Conservation (phyloP, 768 basidiomycete genomes). For the Leccinum variicolor region DNA sequence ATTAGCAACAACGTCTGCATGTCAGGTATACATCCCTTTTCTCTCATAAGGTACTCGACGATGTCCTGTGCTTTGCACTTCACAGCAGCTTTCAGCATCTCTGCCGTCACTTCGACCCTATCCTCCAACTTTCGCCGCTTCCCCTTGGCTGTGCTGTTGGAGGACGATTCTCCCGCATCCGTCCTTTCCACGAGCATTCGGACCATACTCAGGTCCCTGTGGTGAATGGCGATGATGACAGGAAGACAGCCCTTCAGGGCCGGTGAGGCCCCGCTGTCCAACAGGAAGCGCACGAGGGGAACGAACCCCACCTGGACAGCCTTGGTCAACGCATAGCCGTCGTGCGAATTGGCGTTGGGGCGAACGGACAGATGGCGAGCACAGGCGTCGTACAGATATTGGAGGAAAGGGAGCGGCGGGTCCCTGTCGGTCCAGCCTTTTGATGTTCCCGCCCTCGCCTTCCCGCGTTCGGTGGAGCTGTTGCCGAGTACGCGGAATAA, state of each 20-base stretch:
- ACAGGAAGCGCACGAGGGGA: constrained; percentile 67
- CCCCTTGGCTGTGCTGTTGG: constrained; percentile 15
- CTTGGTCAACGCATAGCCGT: constrained; percentile 79
- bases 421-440: constrained; percentile 46
- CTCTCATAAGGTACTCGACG: constrained; percentile 62
- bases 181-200: constrained; percentile 72
- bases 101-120: constrained; percentile 47
- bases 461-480: constrained; percentile 10
- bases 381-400: constrained; percentile 43
- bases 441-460: too few relatives aligned
- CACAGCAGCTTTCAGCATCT: constrained; percentile 67
- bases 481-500: constrained; percentile 56
- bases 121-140: constrained; percentile 61
- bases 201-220: constrained; percentile 64
- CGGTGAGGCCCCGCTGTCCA: constrained; percentile 73
- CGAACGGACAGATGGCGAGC: constrained; percentile 35
- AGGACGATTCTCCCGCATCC: constrained; percentile 23
- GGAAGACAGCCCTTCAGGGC: constrained; percentile 57
- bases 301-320: constrained; percentile 66
- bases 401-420: constrained; percentile 62
- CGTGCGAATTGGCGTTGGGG: constrained; percentile 61
- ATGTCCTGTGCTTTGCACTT: constrained; percentile 65
- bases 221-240: constrained; percentile 71
- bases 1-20: constrained; percentile 56
- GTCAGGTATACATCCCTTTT: constrained; percentile 73